These are phyloP conservation scores for Tylopilus subfusipes DNA, from an alignment of 768 basidiomycete species.

Conservation along the genomic window DNA sequence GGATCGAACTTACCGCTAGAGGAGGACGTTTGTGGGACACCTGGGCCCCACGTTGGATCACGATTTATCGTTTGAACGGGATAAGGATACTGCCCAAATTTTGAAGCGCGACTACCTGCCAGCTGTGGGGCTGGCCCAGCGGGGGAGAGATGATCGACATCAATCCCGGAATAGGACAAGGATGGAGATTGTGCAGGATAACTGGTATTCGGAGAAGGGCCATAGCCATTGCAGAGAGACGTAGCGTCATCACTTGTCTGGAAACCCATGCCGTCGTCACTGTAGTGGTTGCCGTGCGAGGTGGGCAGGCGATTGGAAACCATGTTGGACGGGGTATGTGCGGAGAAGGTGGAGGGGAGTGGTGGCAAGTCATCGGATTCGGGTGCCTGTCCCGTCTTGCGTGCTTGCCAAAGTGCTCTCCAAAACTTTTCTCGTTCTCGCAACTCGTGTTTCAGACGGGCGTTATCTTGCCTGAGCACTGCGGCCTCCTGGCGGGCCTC, in stretches of 20 bases:
- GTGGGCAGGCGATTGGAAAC: slow-evolving; percentile 38
- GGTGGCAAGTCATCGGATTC: slow-evolving; percentile 52
- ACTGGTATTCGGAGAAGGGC: slow-evolving; percentile 34
- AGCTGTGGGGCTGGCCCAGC: slow-evolving; percentile 31
- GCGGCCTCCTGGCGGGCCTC: slow-evolving; percentile 58
- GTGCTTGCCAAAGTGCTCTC: slow-evolving; percentile 64
- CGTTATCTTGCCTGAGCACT: slow-evolving; percentile 65
- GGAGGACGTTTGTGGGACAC: slow-evolving; percentile 30
- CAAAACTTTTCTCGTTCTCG: slow-evolving; percentile 74
- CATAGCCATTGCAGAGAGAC: slow-evolving; percentile 44
- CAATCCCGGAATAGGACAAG: slow-evolving; percentile 34
- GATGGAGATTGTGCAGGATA: slow-evolving; percentile 51
- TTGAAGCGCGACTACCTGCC: slow-evolving; percentile 42
- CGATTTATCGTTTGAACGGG: slow-evolving; percentile 34
- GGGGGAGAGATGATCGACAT: slow-evolving; percentile 30
- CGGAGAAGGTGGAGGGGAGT: slow-evolving; percentile 42
- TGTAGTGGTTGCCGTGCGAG: slow-evolving; percentile 35
- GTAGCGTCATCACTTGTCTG: slow-evolving; percentile 46
- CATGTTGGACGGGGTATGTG: slow-evolving; percentile 32
- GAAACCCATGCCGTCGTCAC: slow-evolving; percentile 46
- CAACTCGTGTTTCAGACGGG: slow-evolving; percentile 57
- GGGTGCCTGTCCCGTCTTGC: slow-evolving; percentile 51
- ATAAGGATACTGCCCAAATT: slow-evolving; percentile 52
- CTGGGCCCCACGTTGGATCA: slow-evolving; percentile 29
- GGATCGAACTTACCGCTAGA: slow-evolving; percentile 29